These are phyloP conservation scores for Wolfiporia cocos DNA, from an alignment of 1,284 basidiomycete genomes.

Conservation along the genomic window DNA sequence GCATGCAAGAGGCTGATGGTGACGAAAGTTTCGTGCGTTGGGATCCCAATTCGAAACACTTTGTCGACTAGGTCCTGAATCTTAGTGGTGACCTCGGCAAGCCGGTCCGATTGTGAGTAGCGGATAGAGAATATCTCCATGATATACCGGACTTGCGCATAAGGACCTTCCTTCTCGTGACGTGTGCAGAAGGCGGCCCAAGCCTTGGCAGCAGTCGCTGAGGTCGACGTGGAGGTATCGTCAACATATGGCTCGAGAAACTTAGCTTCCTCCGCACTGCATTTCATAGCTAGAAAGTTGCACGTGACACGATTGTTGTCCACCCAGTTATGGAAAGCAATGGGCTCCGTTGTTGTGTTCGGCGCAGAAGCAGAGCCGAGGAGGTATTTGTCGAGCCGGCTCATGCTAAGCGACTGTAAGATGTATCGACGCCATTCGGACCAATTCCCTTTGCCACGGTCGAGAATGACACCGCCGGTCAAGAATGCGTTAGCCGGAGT, in stretches of 20 bases:
- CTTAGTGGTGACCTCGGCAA: conserved; percentile 2
- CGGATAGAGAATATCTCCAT: conserved; percentile 7
- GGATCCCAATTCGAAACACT: conserved; percentile 10
- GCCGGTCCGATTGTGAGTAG: neutral
- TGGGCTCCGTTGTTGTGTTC: neutral
- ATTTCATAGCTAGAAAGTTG: conserved; percentile 2
- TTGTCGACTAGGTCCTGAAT: conserved; percentile 4
- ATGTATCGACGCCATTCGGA: neutral
- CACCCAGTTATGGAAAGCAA: neutral
- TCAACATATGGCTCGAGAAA: neutral
- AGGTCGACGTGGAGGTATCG: neutral
- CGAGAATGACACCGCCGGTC: neutral
- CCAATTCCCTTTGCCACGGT: conserved; percentile 1
- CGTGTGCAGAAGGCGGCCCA: conserved; percentile 5
- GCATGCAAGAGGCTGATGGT: conserved; percentile 7
- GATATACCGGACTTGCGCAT: conserved; percentile 10
- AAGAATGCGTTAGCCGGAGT: neutral
- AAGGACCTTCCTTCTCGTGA: conserved; percentile 9
- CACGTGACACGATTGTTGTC: conserved; percentile 1
- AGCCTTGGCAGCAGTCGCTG: too few species aligned
- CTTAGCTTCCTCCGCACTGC: conserved; percentile 1
- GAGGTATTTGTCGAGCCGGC: conserved; percentile 3
- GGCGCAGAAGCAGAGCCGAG: neutral
- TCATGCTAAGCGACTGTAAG: neutral
- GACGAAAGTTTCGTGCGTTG: conserved; percentile 4